Evolutionary conservation across 2,329 filamentous ascomycete species (phyloP).

Genomic region (Annulohypoxylon truncatum): DNA sequence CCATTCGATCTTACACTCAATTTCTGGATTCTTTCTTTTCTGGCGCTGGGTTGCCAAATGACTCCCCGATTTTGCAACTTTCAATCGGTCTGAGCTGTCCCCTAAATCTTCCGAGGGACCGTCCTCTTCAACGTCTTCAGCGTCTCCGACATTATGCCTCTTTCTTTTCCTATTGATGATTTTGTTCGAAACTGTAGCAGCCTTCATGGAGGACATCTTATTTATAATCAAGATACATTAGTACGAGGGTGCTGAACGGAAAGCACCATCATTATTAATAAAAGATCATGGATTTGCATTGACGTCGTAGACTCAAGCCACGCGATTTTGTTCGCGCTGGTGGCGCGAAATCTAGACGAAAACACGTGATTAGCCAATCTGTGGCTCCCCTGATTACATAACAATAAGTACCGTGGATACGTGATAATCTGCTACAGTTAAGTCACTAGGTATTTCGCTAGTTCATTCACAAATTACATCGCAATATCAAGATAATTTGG

Average conservation of each 20-base stretch:
- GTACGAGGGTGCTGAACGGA: slow-evolving; percentile 3
- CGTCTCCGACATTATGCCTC: slow-evolving; percentile 47
- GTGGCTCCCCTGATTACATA: background rate
- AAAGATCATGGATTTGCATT: slow-evolving; percentile 2
- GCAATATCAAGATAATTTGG: background rate
- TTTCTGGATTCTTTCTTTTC: slow-evolving; percentile 39
- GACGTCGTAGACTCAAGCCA: slow-evolving; percentile 33
- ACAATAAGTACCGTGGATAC: background rate
- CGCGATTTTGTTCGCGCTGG: slow-evolving; percentile 17
- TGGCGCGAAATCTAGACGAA: slow-evolving; percentile 34
- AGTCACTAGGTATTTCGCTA: background rate
- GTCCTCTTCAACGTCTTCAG: slow-evolving; percentile 40
- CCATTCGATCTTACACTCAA: slow-evolving; percentile 68
- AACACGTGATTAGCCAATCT: slow-evolving; percentile 25
- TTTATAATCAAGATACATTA: slow-evolving; percentile 47
- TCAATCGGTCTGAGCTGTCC: slow-evolving; percentile 2
- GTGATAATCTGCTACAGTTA: too few species aligned
- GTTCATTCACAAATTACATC: background rate
- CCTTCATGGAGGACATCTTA: slow-evolving; percentile 60
- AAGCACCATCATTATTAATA: background rate
- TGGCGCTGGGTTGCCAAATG: slow-evolving; percentile 23
- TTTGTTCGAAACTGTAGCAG: slow-evolving; percentile 59
- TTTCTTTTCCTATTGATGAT: slow-evolving; percentile 54
- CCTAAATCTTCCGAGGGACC: slow-evolving; percentile 5
- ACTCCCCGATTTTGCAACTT: slow-evolving; percentile 15